Evolutionary conservation across 2,329 filamentous ascomycete species (phyloP).

Genomic region (Trichophyton verrucosum): DNA sequence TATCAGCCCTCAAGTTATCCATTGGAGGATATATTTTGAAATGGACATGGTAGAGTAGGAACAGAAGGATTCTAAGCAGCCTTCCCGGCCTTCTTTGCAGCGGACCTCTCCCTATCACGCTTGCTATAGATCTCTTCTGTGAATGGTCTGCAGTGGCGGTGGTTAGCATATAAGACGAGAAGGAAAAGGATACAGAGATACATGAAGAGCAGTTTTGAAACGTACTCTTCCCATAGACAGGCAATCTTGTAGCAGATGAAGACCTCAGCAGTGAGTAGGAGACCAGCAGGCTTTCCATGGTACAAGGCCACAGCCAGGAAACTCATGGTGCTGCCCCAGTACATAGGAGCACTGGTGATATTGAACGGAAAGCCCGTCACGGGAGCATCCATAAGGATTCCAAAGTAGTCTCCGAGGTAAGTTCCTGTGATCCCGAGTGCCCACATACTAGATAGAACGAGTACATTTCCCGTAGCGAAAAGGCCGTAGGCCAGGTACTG

Average conservation of each 20-base stretch:
- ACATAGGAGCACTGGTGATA: constrained; percentile 85
- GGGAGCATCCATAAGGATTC: constrained; percentile 89
- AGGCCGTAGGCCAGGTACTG: constrained; percentile 57
- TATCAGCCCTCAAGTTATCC: neutral
- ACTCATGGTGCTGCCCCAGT: constrained; percentile 83
- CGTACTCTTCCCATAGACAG: constrained; percentile 67
- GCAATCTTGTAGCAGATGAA: constrained; percentile 68
- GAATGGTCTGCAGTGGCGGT: constrained; percentile 50
- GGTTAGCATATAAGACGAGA: neutral
- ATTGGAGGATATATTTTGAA: neutral
- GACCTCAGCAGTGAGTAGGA: constrained; percentile 64
- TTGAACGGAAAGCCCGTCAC: constrained; percentile 96
- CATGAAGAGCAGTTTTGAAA: constrained; percentile 9
- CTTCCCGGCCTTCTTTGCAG: constrained; percentile 27
- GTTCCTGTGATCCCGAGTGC: constrained; percentile 88
- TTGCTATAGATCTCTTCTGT: constrained; percentile 87
- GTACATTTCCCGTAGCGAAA: constrained; percentile 62
- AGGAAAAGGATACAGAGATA: neutral
- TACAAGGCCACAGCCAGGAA: constrained; percentile 80
- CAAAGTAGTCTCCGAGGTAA: constrained; percentile 96
- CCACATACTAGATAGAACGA: constrained; percentile 84
- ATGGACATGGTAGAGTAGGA: neutral
- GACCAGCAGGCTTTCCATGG: constrained; percentile 74
- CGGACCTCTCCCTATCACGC: constrained; percentile 35
- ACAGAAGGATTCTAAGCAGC: constrained; percentile 20